phyloP scores from a whole-genome alignment of 2,329 filamentous ascomycete genomes.

The Cladosporium sp. region DNA sequence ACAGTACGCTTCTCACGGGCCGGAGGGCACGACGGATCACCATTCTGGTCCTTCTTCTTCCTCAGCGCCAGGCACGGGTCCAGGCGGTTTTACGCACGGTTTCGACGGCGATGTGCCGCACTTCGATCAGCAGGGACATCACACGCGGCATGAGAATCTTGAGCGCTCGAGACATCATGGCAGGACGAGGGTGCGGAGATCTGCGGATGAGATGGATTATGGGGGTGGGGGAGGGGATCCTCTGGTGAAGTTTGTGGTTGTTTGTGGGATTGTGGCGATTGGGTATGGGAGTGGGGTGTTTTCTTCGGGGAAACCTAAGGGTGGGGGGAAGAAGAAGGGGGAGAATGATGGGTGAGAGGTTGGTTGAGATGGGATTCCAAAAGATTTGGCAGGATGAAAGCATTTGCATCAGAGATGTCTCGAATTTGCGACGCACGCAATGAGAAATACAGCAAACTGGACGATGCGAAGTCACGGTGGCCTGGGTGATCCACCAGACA shows the following conservation, averaged over 20 bases:
- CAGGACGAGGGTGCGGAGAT: slow-evolving; percentile 19
- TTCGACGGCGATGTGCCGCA: slow-evolving; percentile 59
- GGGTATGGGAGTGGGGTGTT: slow-evolving; percentile 22
- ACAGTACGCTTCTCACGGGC: slow-evolving; percentile 33
- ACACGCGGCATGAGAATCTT: slow-evolving; percentile 64
- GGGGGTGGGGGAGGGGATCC: slow-evolving; percentile 20
- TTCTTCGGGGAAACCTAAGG: slow-evolving; percentile 2
- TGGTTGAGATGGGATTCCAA: too few species aligned
- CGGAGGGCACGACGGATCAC: slow-evolving; percentile 25
- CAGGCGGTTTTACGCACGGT: slow-evolving; percentile 56
- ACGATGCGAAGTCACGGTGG: too few species aligned
- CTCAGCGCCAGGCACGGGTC: slow-evolving; percentile 28
- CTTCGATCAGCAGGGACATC: slow-evolving; percentile 71
- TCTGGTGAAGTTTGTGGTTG: slow-evolving; percentile 30
- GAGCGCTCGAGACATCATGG: slow-evolving; percentile 22
- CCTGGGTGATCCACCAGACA: too few species aligned
- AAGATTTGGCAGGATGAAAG: too few species aligned
- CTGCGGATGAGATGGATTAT: slow-evolving; percentile 19
- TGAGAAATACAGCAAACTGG: too few species aligned
- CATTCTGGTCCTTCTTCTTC: not conserved
- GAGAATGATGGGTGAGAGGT: not conserved
- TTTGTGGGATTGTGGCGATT: slow-evolving; percentile 27
- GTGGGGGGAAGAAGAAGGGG: slow-evolving; percentile 7
- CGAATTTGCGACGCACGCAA: too few species aligned
- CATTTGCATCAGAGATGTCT: too few species aligned